These are phyloP conservation scores for Lachancea sp. DNA, from an alignment of 805 yeast species.

Conservation along the genomic window DNA sequence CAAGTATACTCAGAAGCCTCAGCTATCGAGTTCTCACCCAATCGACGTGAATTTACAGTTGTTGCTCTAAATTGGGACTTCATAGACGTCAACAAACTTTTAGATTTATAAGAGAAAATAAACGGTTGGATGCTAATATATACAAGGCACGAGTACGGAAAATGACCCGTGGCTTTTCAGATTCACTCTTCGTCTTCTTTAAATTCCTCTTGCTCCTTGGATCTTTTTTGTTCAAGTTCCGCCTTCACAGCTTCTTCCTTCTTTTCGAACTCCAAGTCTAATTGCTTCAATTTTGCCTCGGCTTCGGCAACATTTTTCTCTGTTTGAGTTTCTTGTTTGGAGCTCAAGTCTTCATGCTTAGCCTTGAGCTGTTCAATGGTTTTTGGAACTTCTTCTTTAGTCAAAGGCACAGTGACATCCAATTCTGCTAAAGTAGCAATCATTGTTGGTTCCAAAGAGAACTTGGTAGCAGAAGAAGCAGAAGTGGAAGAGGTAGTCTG, in stretches of 20 bases:
- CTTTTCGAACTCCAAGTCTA: constrained; percentile 48
- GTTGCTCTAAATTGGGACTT: constrained; percentile 31
- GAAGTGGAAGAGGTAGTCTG: constrained; percentile 24
- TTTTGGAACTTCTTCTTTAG: constrained; percentile 59
- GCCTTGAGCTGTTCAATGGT: constrained; percentile 62
- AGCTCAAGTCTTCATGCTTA: constrained; percentile 61
- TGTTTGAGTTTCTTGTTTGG: constrained; percentile 76
- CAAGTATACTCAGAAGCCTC: constrained; percentile 78
- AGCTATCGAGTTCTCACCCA: constrained; percentile 75
- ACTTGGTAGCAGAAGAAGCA: constrained; percentile 35
- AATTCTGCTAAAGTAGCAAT: constrained; percentile 72
- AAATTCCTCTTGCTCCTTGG: constrained; percentile 24
- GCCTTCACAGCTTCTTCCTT: constrained; percentile 37
- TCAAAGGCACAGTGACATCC: constrained; percentile 70
- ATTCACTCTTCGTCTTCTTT: constrained; percentile 11
- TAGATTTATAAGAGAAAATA: neutral
- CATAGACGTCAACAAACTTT: neutral
- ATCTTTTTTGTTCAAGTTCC: constrained; percentile 30
- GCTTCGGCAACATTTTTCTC: constrained; percentile 68
- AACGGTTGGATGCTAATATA: constrained; percentile 3
- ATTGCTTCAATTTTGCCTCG: constrained; percentile 64
- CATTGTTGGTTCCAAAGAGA: constrained; percentile 73
- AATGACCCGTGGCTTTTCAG: neutral
- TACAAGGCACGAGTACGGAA: constrained; percentile 5
- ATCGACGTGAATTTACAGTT: constrained; percentile 55